Conservation (phyloP, 768 basidiomycete genomes). For the Boletus rex-veris region DNA sequence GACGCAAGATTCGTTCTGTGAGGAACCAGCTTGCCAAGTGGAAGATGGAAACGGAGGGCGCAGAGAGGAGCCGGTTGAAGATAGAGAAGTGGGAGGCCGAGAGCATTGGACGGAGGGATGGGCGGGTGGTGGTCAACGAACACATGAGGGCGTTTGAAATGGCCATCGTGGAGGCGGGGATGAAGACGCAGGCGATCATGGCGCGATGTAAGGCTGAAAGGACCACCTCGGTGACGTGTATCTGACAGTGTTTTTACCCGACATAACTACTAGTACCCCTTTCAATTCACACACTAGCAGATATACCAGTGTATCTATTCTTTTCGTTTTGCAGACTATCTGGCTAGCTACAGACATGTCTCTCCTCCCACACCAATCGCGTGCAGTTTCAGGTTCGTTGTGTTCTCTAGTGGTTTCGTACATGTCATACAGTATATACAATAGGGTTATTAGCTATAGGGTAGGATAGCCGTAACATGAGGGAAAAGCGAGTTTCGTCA, state of each 20-base stretch:
- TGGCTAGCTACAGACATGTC: neutral
- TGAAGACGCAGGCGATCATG: conserved; percentile 81
- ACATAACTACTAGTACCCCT: conserved; percentile 6
- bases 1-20: conserved; percentile 79
- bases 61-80: conserved; percentile 69
- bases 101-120: conserved; percentile 45
- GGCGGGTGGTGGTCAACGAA: conserved; percentile 70
- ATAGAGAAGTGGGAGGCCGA: conserved; percentile 82
- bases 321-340: conserved; percentile 22
- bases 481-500: too few relatives aligned
- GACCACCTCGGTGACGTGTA: neutral
- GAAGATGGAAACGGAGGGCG: conserved; percentile 81
- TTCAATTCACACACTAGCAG: conserved; percentile 9
- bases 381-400: too few relatives aligned
- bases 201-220: conserved; percentile 46
- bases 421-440: neutral
- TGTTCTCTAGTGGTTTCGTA: too few relatives aligned
- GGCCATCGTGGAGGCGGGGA: conserved; percentile 66
- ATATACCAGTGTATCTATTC: conserved; percentile 18
- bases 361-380: too few relatives aligned
- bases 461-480: too few relatives aligned
- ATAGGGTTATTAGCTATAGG: too few relatives aligned
- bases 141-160: conserved; percentile 73
- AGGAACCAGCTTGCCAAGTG: conserved; percentile 81
- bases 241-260: conserved; percentile 1